phyloP scores from a whole-genome alignment of 2,329 filamentous ascomycete genomes.

The Neurospora crassa region DNA sequence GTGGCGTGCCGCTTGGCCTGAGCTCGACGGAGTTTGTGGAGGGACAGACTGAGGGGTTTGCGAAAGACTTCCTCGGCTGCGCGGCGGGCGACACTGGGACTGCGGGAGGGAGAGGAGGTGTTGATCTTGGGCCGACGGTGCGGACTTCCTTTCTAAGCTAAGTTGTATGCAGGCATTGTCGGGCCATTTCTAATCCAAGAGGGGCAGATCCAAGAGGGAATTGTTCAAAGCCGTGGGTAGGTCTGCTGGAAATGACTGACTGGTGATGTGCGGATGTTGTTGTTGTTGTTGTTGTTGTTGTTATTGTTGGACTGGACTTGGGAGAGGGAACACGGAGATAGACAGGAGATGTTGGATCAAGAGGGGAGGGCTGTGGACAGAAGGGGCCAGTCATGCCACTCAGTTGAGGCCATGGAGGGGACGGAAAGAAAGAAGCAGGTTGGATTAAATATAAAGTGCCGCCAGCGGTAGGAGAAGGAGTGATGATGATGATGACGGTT shows the following conservation, averaged over 20 bases:
- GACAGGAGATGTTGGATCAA: neutral
- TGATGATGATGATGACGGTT: neutral
- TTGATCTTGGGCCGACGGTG: constrained; percentile 27
- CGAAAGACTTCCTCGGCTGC: constrained; percentile 24
- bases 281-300: neutral
- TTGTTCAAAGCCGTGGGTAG: constrained; percentile 3
- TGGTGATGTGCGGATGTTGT: neutral
- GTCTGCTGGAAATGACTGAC: constrained; percentile 4
- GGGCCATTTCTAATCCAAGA: constrained; percentile 26
- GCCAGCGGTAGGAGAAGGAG: constrained; percentile 2
- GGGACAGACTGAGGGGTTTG: constrained; percentile 22
- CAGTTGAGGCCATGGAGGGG: neutral
- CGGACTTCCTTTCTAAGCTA: constrained; percentile 34
- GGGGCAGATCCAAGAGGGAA: constrained; percentile 18
- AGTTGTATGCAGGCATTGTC: constrained; percentile 34
- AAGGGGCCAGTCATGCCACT: neutral
- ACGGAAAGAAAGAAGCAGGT: neutral
- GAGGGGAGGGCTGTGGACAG: neutral
- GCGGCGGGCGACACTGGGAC: constrained; percentile 18
- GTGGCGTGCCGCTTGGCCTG: constrained; percentile 25
- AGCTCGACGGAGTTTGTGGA: constrained; percentile 23
- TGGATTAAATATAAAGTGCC: neutral
- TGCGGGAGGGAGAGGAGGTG: constrained; percentile 14
- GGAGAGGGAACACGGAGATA: neutral
- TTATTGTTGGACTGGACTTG: neutral